Percentiles rank a stretch among this genome's conserved stretches.
Evolutionary conservation across 768 basidiomycete genomes (phyloP).

Genomic region (Panellus pusillus): DNA sequence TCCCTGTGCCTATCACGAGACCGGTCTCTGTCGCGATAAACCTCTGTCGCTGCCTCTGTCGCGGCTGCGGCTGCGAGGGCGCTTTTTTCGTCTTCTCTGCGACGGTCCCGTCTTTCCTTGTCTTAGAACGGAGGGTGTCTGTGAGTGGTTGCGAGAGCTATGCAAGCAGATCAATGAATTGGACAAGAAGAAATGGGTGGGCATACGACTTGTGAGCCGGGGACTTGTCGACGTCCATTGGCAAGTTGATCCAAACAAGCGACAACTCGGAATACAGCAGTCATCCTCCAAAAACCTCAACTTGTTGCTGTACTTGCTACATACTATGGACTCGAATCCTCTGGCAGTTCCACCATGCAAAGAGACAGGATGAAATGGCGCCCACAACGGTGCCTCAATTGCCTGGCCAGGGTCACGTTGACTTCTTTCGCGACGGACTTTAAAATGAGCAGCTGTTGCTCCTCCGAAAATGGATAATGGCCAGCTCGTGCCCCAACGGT

Average conservation of each 20-base stretch:
- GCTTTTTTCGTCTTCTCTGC: conserved; percentile 60
- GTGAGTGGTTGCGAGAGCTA: conserved; percentile 72
- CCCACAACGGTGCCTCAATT: no score
- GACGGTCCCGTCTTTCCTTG: conserved; percentile 58
- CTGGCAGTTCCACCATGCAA: no score
- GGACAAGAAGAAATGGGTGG: not conserved
- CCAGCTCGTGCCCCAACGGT: no score
- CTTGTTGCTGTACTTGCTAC: no score
- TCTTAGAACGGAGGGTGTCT: conserved; percentile 75
- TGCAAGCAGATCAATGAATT: conserved; percentile 1
- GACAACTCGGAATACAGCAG: not conserved
- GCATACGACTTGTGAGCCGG: conserved; percentile 64
- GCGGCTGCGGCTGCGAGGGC: conserved; percentile 57
- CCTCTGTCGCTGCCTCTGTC: conserved; percentile 56
- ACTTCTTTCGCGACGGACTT: no score
- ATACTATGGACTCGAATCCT: no score
- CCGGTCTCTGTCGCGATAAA: conserved; percentile 50
- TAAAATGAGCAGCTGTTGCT: no score
- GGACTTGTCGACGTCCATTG: conserved; percentile 66
- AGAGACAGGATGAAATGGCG: no score
- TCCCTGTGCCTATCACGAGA: conserved; percentile 57
- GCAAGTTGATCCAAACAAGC: conserved; percentile 50
- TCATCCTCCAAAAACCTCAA: not conserved
- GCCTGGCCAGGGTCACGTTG: no score
- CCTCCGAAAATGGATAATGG: no score